phyloP scores from a whole-genome alignment of 768 basidiomycete genomes.

The Ramaria sp. region DNA sequence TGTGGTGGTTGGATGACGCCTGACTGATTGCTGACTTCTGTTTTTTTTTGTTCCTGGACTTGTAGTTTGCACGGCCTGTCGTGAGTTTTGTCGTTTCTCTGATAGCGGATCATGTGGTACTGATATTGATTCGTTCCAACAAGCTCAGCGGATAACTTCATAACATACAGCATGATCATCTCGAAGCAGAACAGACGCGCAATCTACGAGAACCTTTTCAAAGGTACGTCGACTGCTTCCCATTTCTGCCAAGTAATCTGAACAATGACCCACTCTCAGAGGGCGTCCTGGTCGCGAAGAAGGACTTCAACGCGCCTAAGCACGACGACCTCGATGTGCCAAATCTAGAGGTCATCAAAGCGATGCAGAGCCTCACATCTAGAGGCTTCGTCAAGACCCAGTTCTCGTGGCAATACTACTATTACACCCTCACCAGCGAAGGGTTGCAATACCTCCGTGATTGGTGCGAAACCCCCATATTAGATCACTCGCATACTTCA shows the following conservation, averaged over 20 bases:
- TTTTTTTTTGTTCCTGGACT: too few relatives aligned
- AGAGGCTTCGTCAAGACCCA: constrained; percentile 94
- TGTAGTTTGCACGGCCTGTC: too few relatives aligned
- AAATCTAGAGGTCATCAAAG: constrained; percentile 65
- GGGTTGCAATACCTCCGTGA: constrained; percentile 96
- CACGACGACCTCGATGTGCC: constrained; percentile 77
- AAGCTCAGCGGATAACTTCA: too few relatives aligned
- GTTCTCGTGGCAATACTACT: constrained; percentile 99
- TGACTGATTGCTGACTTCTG: background rate
- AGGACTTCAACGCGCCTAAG: constrained; percentile 96
- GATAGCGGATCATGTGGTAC: too few relatives aligned
- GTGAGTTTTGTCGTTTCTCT: too few relatives aligned
- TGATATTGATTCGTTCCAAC: too few relatives aligned
- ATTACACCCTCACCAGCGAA: constrained; percentile 94
- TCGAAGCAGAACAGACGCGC: constrained; percentile 87
- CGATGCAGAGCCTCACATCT: constrained; percentile 55
- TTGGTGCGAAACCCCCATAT: constrained; percentile 35
- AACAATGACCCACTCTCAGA: constrained; percentile 38
- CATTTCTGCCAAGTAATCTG: background rate
- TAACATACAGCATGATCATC: constrained; percentile 74
- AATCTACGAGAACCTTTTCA: constrained; percentile 99
- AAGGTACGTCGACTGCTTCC: constrained; percentile 49
- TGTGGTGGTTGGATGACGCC: background rate
- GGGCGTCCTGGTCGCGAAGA: constrained; percentile 98
- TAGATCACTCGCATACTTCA: background rate